Evolutionary conservation across 768 basidiomycete genomes (phyloP).

Genomic region (Suillus cothurnatus): DNA sequence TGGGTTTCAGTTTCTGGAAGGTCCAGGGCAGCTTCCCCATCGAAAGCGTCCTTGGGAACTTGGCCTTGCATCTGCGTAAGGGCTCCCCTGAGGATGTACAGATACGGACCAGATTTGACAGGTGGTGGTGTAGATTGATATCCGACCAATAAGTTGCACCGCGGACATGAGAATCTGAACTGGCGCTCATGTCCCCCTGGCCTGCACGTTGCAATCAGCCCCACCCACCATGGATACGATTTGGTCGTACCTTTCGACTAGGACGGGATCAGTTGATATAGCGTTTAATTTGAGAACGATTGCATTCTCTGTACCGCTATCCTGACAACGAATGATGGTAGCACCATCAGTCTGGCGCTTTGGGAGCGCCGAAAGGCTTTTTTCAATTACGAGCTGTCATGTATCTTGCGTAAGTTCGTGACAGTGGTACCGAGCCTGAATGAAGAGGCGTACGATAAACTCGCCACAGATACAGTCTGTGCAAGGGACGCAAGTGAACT

Average conservation of each 20-base stretch:
- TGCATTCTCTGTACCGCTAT: conserved; percentile 55
- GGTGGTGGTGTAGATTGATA: conserved; percentile 84
- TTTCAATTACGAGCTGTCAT: conserved; percentile 78
- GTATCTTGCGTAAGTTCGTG: conserved; percentile 8
- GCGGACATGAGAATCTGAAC: conserved; percentile 61
- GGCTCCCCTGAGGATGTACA: conserved; percentile 81
- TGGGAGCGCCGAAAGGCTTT: conserved; percentile 66
- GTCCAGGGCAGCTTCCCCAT: conserved; percentile 40
- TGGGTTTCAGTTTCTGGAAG: background rate
- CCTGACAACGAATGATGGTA: conserved; percentile 76
- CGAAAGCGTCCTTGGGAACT: conserved; percentile 82
- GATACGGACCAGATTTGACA: conserved; percentile 70
- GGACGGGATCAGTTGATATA: conserved; percentile 61
- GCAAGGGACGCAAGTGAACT: conserved; percentile 19
- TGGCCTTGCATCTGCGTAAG: conserved; percentile 90
- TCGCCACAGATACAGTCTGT: conserved; percentile 88
- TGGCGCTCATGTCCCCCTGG: conserved; percentile 74
- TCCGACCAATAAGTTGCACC: conserved; percentile 50
- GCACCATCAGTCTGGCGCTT: conserved; percentile 78
- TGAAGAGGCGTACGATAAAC: conserved; percentile 64
- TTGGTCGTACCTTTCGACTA: conserved; percentile 71
- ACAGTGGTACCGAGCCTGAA: background rate
- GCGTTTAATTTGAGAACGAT: conserved; percentile 90
- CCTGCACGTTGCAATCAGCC: conserved; percentile 38
- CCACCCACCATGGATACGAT: conserved; percentile 10